A percentile compares a stretch with the other conserved stretches of the same genome.
phyloP scores from a whole-genome alignment of 2,329 filamentous ascomycete species.

The Ascocoryne sarcoides region DNA sequence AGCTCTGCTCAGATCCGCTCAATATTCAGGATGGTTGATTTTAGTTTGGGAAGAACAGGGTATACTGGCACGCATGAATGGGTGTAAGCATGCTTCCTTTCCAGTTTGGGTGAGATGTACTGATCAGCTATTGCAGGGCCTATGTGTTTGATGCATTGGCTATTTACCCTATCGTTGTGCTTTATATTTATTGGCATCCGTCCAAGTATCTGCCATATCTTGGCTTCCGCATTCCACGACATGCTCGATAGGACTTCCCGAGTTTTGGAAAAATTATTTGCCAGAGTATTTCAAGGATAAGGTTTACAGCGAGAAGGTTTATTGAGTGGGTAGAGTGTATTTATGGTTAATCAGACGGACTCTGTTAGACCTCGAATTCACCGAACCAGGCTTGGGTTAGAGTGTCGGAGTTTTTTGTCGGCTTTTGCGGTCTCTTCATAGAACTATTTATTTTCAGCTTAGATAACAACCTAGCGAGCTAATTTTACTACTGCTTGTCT shows the following conservation, averaged over 20 bases:
- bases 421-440: too few species aligned
- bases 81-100: constrained; percentile 5
- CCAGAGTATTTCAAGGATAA: too few species aligned
- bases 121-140: not conserved
- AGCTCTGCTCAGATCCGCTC: constrained; percentile 16
- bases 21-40: constrained; percentile 23
- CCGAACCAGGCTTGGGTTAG: too few species aligned
- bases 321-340: too few species aligned
- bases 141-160: constrained; percentile 20
- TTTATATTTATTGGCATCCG: constrained; percentile 29
- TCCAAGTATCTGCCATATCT: constrained; percentile 29
- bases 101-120: not conserved
- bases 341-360: too few species aligned
- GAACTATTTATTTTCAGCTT: too few species aligned
- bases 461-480: too few species aligned
- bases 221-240: constrained; percentile 28
- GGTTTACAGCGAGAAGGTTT: too few species aligned
- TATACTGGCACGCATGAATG: constrained; percentile 21
- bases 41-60: constrained; percentile 14
- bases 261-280: too few species aligned
- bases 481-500: too few species aligned
- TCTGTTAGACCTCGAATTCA: too few species aligned
- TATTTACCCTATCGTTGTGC: constrained; percentile 15
- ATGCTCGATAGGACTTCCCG: constrained; percentile 18
- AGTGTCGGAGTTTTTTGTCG: too few species aligned